phyloP scores from a whole-genome alignment of 305 asterid species.

The Euphrasia arctica region DNA sequence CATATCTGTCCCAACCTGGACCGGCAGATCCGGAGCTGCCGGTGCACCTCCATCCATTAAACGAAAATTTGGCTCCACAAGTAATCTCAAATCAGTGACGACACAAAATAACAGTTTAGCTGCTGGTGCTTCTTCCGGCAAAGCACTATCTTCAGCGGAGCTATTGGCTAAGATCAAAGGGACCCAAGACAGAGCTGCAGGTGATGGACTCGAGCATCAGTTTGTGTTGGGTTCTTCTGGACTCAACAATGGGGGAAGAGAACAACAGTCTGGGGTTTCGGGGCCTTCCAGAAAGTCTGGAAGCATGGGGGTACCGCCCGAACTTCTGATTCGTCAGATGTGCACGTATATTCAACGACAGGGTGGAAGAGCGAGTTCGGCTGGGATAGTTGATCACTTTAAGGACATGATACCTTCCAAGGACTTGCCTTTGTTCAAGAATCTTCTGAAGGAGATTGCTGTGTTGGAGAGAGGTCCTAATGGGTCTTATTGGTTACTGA shows the following conservation, averaged over 20 bases:
- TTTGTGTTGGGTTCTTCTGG: slow-evolving; percentile 35
- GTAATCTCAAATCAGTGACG: slow-evolving; percentile 47
- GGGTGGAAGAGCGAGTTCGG: slow-evolving; percentile 74
- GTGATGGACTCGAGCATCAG: slow-evolving; percentile 79
- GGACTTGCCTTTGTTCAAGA: slow-evolving; percentile 83
- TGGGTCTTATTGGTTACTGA: slow-evolving; percentile 80
- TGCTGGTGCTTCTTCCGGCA: slow-evolving; percentile 85
- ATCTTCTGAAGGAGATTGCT: slow-evolving; percentile 90
- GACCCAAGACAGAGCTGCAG: slow-evolving; percentile 57
- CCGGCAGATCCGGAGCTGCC: slow-evolving; percentile 92
- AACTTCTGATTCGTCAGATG: slow-evolving; percentile 82
- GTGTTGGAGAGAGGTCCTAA: slow-evolving; percentile 56
- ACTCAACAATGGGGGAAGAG: slow-evolving; percentile 34
- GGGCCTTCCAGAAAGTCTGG: slow-evolving; percentile 38
- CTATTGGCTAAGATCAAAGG: slow-evolving; percentile 68
- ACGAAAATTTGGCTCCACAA: slow-evolving; percentile 77
- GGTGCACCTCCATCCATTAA: slow-evolving; percentile 80
- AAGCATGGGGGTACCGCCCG: slow-evolving; percentile 55
- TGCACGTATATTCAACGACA: slow-evolving; percentile 78
- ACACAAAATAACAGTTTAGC: slow-evolving; percentile 37
- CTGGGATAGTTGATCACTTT: slow-evolving; percentile 64
- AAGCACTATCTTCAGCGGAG: slow-evolving; percentile 83
- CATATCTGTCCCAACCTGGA: slow-evolving; percentile 89
- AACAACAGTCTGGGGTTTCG: slow-evolving; percentile 27
- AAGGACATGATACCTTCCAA: slow-evolving; percentile 74